phyloP scores from a whole-genome alignment of 2,329 filamentous ascomycete genomes.

The Cladosporium halotolerans region DNA sequence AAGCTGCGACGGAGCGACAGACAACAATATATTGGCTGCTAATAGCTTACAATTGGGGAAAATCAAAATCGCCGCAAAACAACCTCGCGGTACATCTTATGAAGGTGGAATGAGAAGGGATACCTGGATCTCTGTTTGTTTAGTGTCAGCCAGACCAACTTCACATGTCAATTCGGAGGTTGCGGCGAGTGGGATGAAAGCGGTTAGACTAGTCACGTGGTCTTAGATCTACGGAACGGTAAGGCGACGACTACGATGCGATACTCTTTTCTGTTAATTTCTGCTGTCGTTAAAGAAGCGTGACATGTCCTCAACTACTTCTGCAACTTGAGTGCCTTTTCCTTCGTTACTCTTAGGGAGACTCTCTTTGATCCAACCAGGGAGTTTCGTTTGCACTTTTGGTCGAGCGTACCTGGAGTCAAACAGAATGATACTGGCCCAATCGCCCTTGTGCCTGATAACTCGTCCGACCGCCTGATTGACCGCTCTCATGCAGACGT shows the following conservation, averaged over 20 bases:
- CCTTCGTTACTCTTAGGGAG: conserved; percentile 34
- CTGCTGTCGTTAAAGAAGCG: neutral
- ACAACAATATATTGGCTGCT: neutral
- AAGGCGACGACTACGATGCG: neutral
- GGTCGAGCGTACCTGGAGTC: conserved; percentile 72
- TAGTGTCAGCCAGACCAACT: neutral
- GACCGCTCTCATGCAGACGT: conserved; percentile 91
- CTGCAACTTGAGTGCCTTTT: conserved; percentile 34
- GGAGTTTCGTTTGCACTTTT: conserved; percentile 71
- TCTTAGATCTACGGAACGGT: neutral
- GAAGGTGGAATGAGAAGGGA: too few relatives aligned
- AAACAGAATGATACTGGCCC: conserved; percentile 80
- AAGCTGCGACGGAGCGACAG: neutral
- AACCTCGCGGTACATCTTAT: too few relatives aligned
- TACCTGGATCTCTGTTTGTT: neutral
- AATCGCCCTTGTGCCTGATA: conserved; percentile 81
- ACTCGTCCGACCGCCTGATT: conserved; percentile 94
- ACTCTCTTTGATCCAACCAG: conserved; percentile 78
- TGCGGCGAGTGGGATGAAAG: neutral
- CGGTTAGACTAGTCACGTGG: neutral
- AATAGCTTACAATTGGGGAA: neutral
- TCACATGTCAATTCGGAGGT: conserved; percentile 7
- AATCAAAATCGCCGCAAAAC: too few relatives aligned
- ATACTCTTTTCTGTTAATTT: neutral
- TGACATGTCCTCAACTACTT: conserved; percentile 23